Base-by-base conservation (phyloP, 176 grass and related monocot genomes). In the Avena sativa region DNA sequence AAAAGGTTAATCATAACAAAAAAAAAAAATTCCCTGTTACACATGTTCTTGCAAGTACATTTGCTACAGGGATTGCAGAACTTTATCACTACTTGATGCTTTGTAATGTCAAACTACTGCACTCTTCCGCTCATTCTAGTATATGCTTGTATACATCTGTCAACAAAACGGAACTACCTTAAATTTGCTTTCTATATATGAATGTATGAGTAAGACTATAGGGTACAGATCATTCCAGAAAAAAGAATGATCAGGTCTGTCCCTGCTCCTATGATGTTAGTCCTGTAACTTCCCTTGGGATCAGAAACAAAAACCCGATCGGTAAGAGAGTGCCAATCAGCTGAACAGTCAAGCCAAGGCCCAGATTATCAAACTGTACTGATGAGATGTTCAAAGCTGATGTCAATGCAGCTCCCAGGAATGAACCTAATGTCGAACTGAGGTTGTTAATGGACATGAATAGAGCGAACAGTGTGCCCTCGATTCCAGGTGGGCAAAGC, bases 401-500 rank as follows among this genome's bases (percentile, higher is more conserved):
- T 1, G 79, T 75, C 19, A 95, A 61, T 86, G 91, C 94, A 83
- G 91, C 89, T 65, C 94, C 94, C 6, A 93, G 72, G 87, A 95
- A 93, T 86, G 89, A 89, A 25, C 94, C 94, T 84, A 95, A 63
- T 19, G 89, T 91, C 6, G 91, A 89, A 67, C 89, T 85, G 51
- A 95, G 49, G 82, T 95, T 95, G 85, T 93, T 93, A 73, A 91
- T 91, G 36, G 94, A 95, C 94, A 95, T 95, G 79, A 95, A 95
- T 8, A 95, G 79, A 20, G 94, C 94, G 80, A 95, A 95, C 57
- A 91, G 47, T 1, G 94, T 95, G 83, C 94, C 94, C 86, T 91
- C 89, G 32, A 95, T 95, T 86, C 94, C 94, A 86, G 91, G 94
- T 13, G 91, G 94, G 74, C 94, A 95, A 78, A 95, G 87, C 78